Evolutionary conservation across 1,284 basidiomycete genomes (phyloP).

Genomic region (Ceratobasidium sp.): DNA sequence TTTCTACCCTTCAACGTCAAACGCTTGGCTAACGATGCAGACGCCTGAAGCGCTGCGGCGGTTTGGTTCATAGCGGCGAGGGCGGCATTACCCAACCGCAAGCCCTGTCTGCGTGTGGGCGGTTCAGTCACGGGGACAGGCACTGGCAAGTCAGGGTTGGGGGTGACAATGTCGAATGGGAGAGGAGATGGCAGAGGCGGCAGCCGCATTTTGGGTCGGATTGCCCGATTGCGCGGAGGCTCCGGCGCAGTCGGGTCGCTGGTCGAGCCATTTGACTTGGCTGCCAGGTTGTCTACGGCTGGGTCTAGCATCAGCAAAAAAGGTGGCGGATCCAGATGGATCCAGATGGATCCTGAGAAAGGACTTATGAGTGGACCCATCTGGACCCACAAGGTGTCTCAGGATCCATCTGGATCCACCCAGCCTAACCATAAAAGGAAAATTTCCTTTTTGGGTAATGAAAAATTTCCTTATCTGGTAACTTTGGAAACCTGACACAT

Average conservation of each 20-base stretch:
- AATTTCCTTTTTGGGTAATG: too few species aligned
- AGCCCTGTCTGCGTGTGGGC: neutral
- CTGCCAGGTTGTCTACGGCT: neutral
- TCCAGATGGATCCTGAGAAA: too few species aligned
- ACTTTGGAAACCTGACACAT: too few species aligned
- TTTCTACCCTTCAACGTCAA: neutral
- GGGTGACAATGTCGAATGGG: neutral
- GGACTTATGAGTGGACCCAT: too few species aligned
- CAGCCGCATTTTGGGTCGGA: constrained; percentile 6
- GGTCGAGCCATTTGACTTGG: neutral
- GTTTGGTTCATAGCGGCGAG: constrained; percentile 4
- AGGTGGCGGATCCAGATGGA: too few species aligned
- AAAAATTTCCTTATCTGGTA: too few species aligned
- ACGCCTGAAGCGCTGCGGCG: constrained; percentile 2
- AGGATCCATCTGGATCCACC: too few species aligned
- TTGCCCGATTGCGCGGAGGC: neutral
- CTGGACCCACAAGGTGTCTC: too few species aligned
- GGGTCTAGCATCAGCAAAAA: too few species aligned
- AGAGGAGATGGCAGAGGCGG: neutral
- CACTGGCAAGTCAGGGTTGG: neutral
- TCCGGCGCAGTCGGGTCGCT: neutral
- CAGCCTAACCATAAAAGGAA: too few species aligned
- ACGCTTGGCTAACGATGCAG: neutral
- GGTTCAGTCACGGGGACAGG: neutral
- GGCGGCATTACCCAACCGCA: constrained; percentile 1